Base-by-base conservation (phyloP, 1,284 basidiomycete genomes). In the Tilletia indica region DNA sequence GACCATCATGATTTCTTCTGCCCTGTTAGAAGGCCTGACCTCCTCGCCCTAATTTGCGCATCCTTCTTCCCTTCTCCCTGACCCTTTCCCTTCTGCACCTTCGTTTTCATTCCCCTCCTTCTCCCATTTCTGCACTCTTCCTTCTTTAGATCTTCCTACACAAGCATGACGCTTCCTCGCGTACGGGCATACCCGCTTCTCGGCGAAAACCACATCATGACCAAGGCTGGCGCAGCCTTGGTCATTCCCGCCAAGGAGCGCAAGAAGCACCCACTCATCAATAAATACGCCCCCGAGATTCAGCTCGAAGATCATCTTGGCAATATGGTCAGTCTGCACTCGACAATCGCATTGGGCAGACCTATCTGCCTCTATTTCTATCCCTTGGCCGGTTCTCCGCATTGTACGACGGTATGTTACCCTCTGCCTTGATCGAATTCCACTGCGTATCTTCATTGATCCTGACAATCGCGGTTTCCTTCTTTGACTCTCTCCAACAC, bases 281-380 rank as follows among this genome's bases (percentile, higher is more conserved):
- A 77, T 5, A 69, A 79, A 1, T 14, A 25, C 19, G 80, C 80
- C 6, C 80, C 80, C n/a, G 80, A 81, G 38, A 77, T 81, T 42
- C n/a, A 68, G 25, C 74, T 80, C 1, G 66, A 67, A 11, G 80
- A 81, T 54, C 79, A 80, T 63, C 71, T 77, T 39, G 78, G 74
- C 11, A 71, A 79, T 2, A 12, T 48, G 5, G 75, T 75, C n/a
- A 80, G 78, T 2, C 72, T 81, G 0, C 80, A 80, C 39, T 73
- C 77, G 48, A 81, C 80, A 39, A 79, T 81, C 54, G 39, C 51
- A 2, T 71, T 81, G 14, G 80, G 80, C 1, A 71, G 80, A 36
- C 80, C 79, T 5, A 79, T 81, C 61, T 70, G 79, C 16, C 74
- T 81, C 48, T 80, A 73, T 73, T 81, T 81, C 69, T 81, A 80